A percentile compares a stretch with the other conserved stretches of the same genome.
These are phyloP conservation scores for Chrysoporthe austroafricana DNA, from an alignment of 2,329 filamentous ascomycete genomes.

Conservation along the genomic window DNA sequence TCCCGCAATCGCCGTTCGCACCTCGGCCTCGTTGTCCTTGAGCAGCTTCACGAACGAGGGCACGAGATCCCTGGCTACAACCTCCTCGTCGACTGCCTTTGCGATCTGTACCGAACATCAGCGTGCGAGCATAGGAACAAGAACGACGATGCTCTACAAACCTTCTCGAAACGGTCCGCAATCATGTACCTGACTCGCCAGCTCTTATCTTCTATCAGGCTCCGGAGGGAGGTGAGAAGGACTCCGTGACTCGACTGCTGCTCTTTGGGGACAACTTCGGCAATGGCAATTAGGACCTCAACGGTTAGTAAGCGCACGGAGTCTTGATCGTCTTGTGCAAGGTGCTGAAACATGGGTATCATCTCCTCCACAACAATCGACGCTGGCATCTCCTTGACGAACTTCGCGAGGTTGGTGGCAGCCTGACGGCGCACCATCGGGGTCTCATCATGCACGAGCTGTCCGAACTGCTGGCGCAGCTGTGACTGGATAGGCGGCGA, in stretches of 20 bases:
- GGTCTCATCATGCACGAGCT: constrained; percentile 96
- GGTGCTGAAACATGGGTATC: constrained; percentile 97
- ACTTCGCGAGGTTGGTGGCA: constrained; percentile 94
- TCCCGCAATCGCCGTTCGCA: constrained; percentile 93
- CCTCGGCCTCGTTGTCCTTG: constrained; percentile 97
- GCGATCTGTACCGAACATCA: constrained; percentile 69
- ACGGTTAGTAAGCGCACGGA: constrained; percentile 95
- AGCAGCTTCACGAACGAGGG: constrained; percentile 96
- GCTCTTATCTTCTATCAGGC: constrained; percentile 97
- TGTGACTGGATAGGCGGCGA: constrained; percentile 86
- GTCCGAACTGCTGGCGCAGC: constrained; percentile 87
- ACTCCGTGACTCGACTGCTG: constrained; percentile 97
- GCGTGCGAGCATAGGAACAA: neutral
- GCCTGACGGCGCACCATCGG: constrained; percentile 98
- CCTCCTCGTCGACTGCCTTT: constrained; percentile 97
- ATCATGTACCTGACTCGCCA: constrained; percentile 99
- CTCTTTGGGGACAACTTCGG: constrained; percentile 96
- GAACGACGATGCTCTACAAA: constrained; percentile 39
- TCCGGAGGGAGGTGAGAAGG: constrained; percentile 85
- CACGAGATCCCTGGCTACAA: constrained; percentile 89
- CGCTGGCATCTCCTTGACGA: constrained; percentile 95
- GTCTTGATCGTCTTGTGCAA: constrained; percentile 95
- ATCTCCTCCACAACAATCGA: constrained; percentile 95
- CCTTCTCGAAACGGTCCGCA: constrained; percentile 97
- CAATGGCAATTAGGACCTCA: constrained; percentile 93